Evolutionary conservation across 495 filamentous ascomycete genomes (phyloP), one percentile per base, ranked within the genome.

Genomic region (Amniculicola lignicola): DNA sequence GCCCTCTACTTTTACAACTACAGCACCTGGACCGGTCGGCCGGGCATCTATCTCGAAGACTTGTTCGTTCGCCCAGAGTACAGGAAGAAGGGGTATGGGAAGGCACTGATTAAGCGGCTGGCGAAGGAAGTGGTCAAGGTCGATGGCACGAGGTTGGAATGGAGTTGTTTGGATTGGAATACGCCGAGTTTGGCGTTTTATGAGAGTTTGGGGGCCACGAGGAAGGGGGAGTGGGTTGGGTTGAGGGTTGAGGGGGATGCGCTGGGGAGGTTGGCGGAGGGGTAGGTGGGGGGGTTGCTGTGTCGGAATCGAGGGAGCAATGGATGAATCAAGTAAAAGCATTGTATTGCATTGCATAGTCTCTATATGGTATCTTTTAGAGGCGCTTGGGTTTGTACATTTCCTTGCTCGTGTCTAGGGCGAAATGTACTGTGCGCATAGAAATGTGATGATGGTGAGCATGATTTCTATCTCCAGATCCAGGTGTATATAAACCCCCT

Each of bases 1-100:
- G 84, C 80, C 0, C 72, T 87, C 9, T 87, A 80, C 74, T 89
- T 85, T 76, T 76, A 79, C 67, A 88, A 82, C 66, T 89, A 86
- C 67, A 81, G 82, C 52, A 96, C 93, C 4, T 97, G 93, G 93
- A 82, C 85, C 31, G 82, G 85, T 3, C 79, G 79, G 9, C 86
- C 93, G 1, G 93, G 93, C 1, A 90, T 98, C 61, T 96, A 93
- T 65, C 84, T 98, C 11, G 93, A 98, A 67, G 93, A 98, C 67
- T 74, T 98, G 9, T 96, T 87, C 64, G 89, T 98, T 25, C 74
- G 83, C 63, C 79, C 83, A 19, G 71, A 69, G 22, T 84, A 85
- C 39, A 73, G 93, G 4, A 83, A 83, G 18, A 75, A 80, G 25
- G 91, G 92, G 2, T 95, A 92, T 64, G 93, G 89, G 12, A 86